Evolutionary conservation across 306 rosid genomes (phyloP).

Genomic region (Fragaria nilgerrensis): DNA sequence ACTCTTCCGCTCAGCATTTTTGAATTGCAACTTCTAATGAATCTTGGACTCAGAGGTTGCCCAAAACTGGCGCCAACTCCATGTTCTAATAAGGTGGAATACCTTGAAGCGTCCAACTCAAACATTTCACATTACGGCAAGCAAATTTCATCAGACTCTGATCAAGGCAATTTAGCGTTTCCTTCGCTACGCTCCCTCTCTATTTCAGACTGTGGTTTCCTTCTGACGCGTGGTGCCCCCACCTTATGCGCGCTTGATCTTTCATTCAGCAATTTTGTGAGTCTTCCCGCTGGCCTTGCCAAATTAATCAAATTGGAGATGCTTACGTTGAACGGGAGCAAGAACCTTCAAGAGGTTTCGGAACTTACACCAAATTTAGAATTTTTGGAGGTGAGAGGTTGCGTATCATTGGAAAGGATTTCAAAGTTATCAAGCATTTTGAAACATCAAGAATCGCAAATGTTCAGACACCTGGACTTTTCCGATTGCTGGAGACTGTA

Average conservation of each 20-base stretch:
- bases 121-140: background rate
- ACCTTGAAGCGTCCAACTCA: background rate
- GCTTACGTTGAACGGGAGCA: background rate
- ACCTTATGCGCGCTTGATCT: rapidly evolving
- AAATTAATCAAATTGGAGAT: rapidly evolving
- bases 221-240: background rate
- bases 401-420: background rate
- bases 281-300: background rate
- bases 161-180: background rate
- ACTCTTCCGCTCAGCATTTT: background rate
- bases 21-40: rapidly evolving
- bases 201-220: background rate
- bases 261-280: background rate
- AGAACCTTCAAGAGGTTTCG: background rate
- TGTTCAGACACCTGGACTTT: background rate
- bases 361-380: background rate
- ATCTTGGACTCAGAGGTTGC: background rate
- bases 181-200: no score
- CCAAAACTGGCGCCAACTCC: background rate
- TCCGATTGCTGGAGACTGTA: background rate
- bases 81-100: background rate
- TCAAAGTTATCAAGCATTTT: background rate
- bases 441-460: background rate
- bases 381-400: background rate
- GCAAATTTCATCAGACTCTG: background rate